phyloP scores from a whole-genome alignment of 441 rosid species.

The Erodium texanum region DNA sequence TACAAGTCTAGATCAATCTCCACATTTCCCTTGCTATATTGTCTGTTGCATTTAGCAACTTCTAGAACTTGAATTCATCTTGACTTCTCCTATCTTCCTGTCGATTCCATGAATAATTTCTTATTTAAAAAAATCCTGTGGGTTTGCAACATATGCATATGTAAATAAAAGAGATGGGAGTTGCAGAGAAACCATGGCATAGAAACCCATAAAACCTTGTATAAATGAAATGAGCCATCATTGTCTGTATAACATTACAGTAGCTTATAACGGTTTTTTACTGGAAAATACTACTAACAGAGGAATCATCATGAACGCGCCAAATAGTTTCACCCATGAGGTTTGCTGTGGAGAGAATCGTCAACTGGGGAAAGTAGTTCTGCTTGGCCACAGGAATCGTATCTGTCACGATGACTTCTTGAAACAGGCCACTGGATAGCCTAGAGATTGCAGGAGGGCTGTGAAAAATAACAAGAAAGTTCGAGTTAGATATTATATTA shows the following conservation, averaged over 20 bases:
- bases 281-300: slow-evolving; percentile 67
- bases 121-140: no score
- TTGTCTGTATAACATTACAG: not conserved
- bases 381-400: slow-evolving; percentile 60
- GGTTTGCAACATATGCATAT: not conserved
- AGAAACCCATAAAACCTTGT: not conserved
- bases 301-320: slow-evolving; percentile 74
- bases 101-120: no score
- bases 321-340: slow-evolving; percentile 68
- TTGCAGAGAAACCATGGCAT: not conserved
- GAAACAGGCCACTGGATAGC: slow-evolving; percentile 59
- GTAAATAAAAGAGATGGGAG: not conserved
- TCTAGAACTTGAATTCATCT: no score
- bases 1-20: no score
- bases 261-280: slow-evolving; percentile 15
- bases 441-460: slow-evolving; percentile 71
- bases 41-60: no score
- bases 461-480: not conserved
- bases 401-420: slow-evolving; percentile 68
- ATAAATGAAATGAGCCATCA: slow-evolving; percentile 1
- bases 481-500: not conserved
- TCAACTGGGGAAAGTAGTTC: slow-evolving; percentile 64
- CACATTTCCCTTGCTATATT: no score
- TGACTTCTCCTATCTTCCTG: no score
- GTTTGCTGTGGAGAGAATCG: slow-evolving; percentile 62